phyloP scores from a whole-genome alignment of 2,329 filamentous ascomycete species.

The Pseudogymnoascus pannorum region DNA sequence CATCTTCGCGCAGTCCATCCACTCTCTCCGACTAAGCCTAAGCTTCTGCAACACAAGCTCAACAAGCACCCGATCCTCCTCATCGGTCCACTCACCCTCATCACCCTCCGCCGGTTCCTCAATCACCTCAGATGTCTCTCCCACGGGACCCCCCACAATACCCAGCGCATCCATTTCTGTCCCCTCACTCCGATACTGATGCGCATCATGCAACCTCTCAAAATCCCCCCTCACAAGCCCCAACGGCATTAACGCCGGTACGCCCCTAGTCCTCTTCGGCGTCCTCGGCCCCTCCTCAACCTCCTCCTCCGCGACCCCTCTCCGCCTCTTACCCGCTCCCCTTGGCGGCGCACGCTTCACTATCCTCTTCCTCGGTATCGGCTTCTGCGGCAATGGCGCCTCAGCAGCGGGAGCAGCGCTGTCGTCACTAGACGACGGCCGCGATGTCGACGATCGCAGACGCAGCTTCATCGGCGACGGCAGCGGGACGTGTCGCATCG shows the following conservation, averaged over 20 bases:
- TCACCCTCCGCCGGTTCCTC: constrained; percentile 38
- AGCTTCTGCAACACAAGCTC: constrained; percentile 62
- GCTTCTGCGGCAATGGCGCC: not conserved
- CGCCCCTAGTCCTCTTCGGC: constrained; percentile 53
- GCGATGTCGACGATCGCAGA: constrained; percentile 39
- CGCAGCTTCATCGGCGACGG: constrained; percentile 42
- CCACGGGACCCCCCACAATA: constrained; percentile 34
- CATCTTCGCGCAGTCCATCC: constrained; percentile 59
- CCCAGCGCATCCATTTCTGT: not conserved
- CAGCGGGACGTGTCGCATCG: constrained; percentile 33
- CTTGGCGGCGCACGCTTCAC: constrained; percentile 42
- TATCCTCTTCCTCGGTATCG: constrained; percentile 34
- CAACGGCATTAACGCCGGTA: constrained; percentile 52
- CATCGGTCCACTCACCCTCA: constrained; percentile 48
- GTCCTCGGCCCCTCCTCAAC: constrained; percentile 34
- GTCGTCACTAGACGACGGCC: constrained; percentile 17
- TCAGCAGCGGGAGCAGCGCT: constrained; percentile 21
- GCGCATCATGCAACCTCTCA: constrained; percentile 40
- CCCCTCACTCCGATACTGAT: not conserved
- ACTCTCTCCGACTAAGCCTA: constrained; percentile 55
- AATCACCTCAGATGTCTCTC: constrained; percentile 27
- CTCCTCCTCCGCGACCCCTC: constrained; percentile 29
- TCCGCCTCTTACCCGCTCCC: constrained; percentile 47
- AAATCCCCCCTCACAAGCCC: constrained; percentile 53
- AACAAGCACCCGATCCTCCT: constrained; percentile 59